These are phyloP conservation scores for Phalaenopsis equestris DNA, from an alignment of 106 monocot species.

Conservation along the genomic window DNA sequence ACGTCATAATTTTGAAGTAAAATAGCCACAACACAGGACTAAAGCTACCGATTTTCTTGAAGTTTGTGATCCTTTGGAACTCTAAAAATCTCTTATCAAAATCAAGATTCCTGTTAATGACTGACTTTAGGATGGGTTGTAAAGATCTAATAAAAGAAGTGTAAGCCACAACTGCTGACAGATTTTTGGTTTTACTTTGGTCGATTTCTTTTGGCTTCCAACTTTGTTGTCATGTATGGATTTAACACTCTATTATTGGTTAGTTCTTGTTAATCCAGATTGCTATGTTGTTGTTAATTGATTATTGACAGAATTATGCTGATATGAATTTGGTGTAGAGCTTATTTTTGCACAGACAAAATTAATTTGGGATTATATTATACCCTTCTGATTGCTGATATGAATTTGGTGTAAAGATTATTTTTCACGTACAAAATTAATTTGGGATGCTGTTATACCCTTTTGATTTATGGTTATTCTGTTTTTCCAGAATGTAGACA, in stretches of 20 bases:
- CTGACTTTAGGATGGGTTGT: not conserved
- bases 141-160: not conserved
- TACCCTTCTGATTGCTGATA: not conserved
- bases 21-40: no score
- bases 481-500: conserved; percentile 76
- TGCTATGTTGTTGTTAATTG: not conserved
- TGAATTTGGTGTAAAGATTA: not conserved
- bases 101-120: not conserved
- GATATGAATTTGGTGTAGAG: not conserved
- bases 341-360: not conserved
- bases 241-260: not conserved
- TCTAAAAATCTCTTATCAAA: not conserved
- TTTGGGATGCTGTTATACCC: not conserved
- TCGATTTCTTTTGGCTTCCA: not conserved
- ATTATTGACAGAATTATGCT: not conserved
- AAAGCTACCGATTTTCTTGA: no score
- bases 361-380: not conserved
- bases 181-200: not conserved
- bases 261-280: not conserved
- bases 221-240: not conserved
- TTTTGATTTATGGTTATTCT: conserved; percentile 3
- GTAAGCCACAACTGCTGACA: not conserved
- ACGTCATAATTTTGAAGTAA: no score
- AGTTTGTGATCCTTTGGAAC: not conserved
- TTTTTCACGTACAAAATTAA: not conserved